A percentile compares a stretch with the other conserved stretches of the same genome.
These are phyloP conservation scores for Skeletonema tropicum DNA, from an alignment of 108 stramenopile species.

Conservation along the genomic window DNA sequence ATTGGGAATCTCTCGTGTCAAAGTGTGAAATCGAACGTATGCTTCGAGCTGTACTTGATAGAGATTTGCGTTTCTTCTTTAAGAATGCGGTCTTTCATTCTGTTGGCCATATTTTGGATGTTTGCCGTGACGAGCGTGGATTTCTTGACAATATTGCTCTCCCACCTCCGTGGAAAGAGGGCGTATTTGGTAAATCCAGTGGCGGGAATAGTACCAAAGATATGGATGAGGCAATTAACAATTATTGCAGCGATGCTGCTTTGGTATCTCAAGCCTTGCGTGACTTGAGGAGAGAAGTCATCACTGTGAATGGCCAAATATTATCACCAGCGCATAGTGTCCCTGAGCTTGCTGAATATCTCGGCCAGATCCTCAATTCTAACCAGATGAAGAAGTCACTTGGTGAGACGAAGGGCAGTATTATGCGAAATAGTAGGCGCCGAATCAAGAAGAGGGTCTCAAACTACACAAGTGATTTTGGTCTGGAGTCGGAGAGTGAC, in stretches of 20 bases:
- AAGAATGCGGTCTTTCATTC: constrained; percentile 77
- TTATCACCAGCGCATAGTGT: constrained; percentile 78
- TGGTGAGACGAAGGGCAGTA: constrained; percentile 18
- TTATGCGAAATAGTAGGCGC: constrained; percentile 7
- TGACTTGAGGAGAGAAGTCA: constrained; percentile 82
- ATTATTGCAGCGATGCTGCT: constrained; percentile 46
- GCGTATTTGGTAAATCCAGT: constrained; percentile 25
- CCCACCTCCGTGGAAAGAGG: constrained; percentile 59
- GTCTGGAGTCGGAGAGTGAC: constrained; percentile 40
- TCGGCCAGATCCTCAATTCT: constrained; percentile 71
- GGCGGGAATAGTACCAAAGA: constrained; percentile 26
- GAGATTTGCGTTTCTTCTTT: constrained; percentile 66
- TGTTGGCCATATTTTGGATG: constrained; percentile 85
- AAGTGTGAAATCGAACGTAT: constrained; percentile 80
- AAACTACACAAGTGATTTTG: constrained; percentile 44
- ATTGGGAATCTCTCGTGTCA: constrained; percentile 57
- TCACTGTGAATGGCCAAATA: constrained; percentile 85
- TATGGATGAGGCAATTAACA: constrained; percentile 37
- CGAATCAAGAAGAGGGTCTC: constrained; percentile 11
- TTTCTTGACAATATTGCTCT: constrained; percentile 75
- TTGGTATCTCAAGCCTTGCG: constrained; percentile 77
- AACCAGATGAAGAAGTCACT: constrained; percentile 27
- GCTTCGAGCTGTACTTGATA: constrained; percentile 59
- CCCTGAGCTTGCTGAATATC: constrained; percentile 63
- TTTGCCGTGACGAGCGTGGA: constrained; percentile 66